Evolutionary conservation across 2,329 filamentous ascomycete genomes (phyloP), one percentile per base, ranked within the genome.

Genomic region (Amesomyces nigricolor): DNA sequence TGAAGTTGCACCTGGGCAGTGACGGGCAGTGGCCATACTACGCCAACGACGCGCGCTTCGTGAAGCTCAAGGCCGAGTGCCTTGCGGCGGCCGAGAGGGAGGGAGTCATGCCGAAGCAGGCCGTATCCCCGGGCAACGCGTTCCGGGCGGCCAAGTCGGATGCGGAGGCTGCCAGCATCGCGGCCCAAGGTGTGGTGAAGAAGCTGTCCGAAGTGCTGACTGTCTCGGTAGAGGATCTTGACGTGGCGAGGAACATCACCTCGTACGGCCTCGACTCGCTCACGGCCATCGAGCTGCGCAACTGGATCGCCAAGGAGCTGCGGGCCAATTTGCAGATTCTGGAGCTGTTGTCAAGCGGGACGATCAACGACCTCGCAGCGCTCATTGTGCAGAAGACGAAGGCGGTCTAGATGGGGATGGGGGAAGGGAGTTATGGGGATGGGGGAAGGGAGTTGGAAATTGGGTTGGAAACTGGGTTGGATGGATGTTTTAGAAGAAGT

Each of bases 261-360:
- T 60, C 61, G 35, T 66, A 65, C 40, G 64, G 63, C 1, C 53
- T 68, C n/a, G 66, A 68, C 40, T 65, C 63, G 44, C 50, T 68
- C 51, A 65, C 62, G n/a, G 65, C 66, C 7, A 67, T 68, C 13
- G 66, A 68, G 61, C 38, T 68, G 22, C 57, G 65, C 11, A 68
- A 68, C 51, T 68, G 64, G 64, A 65, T 64, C 30, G 59, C 63
- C 22, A 63, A 63, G 53, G 64, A 66, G 58, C 45, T 65, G 16
- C 52, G 59, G 8, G 62, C 60, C 13, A 62, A 63, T 30, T 39
- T 66, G 54, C 62, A 66, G 56, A 62, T 66, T 8, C 30, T 66
- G 57, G 63, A 66, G 56, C 37, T 66, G 56, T 38, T 66, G 57
- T 62, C 61, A 44, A 65, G 63, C 49, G 64, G 64, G 3, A 60